phyloP scores from a whole-genome alignment of 176 grass and related monocot species.

The Avena sativa region DNA sequence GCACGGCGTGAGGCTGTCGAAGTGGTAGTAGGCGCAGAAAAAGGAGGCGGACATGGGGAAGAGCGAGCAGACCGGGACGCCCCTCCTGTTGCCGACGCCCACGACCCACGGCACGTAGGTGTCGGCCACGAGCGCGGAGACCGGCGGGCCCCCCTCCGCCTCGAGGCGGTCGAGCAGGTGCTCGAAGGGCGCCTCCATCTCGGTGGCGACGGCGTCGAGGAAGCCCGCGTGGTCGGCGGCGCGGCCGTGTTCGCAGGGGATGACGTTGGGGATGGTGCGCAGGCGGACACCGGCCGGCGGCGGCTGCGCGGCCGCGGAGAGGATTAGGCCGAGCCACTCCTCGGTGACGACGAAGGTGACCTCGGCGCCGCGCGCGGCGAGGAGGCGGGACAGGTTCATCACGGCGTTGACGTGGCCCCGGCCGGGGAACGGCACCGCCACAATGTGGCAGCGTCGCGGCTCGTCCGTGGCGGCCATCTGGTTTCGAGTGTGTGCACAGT shows the following conservation, averaged over 20 bases:
- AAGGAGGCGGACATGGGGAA: constrained; percentile 60
- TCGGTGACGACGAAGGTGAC: constrained; percentile 71
- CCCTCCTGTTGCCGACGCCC: constrained; percentile 53
- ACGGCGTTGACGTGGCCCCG: constrained; percentile 75
- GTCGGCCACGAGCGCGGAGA: constrained; percentile 59
- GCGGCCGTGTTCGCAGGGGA: constrained; percentile 71
- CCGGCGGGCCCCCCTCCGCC: constrained; percentile 24
- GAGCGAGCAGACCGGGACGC: constrained; percentile 58
- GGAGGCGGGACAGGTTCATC: constrained; percentile 61
- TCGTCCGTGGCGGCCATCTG: constrained; percentile 3
- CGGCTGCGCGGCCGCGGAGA: neutral
- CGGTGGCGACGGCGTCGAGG: constrained; percentile 55
- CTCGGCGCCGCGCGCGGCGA: constrained; percentile 52
- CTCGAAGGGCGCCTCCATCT: constrained; percentile 67
- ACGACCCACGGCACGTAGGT: constrained; percentile 56
- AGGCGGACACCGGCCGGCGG: constrained; percentile 46
- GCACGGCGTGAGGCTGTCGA: constrained; percentile 32
- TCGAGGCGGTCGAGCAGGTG: constrained; percentile 54
- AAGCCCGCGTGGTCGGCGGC: constrained; percentile 60
- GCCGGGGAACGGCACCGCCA: constrained; percentile 69
- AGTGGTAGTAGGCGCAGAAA: constrained; percentile 52
- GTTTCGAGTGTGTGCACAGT: neutral
- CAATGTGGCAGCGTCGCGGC: constrained; percentile 49
- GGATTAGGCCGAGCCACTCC: constrained; percentile 65
- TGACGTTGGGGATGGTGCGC: constrained; percentile 66